Evolutionary conservation across 345 rosid species (phyloP).

Genomic region (Eucalyptus grandis): DNA sequence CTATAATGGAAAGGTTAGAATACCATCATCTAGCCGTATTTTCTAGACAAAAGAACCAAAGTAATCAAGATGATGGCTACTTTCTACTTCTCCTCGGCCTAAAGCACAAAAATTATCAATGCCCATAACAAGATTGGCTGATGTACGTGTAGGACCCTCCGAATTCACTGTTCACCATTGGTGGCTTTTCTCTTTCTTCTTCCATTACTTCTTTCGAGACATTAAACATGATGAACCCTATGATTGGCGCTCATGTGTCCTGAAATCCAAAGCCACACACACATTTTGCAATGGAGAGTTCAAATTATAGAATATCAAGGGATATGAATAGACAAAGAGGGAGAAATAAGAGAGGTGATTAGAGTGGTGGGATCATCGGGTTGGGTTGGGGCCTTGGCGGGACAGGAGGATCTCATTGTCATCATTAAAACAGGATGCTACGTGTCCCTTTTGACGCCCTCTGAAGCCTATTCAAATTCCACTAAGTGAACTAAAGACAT

Average conservation of each 20-base stretch:
- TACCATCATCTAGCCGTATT: not conserved
- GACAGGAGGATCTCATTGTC: constrained; percentile 24
- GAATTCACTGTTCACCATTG: not conserved
- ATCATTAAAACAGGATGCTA: constrained; percentile 27
- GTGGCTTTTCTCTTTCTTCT: not conserved
- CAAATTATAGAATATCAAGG: not conserved
- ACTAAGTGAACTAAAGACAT: not conserved
- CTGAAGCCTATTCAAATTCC: not conserved
- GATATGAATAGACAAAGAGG: not conserved
- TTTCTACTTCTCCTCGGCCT: not conserved
- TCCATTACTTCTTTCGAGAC: not conserved
- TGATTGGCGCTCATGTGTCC: not conserved
- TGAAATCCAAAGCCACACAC: not conserved
- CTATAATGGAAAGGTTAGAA: not conserved
- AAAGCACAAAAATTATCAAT: not conserved
- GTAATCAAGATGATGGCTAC: not conserved
- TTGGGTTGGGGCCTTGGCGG: constrained; percentile 4
- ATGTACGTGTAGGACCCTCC: not conserved
- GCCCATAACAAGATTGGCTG: not conserved
- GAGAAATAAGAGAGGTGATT: not conserved
- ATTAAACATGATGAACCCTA: not conserved
- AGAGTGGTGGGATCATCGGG: constrained; percentile 7
- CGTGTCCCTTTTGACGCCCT: not conserved
- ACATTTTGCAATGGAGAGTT: not conserved
- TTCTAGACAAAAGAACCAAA: not conserved